Conservation (phyloP, 176 grass and related monocot species). For the Ampelocalamus luodianensis region DNA sequence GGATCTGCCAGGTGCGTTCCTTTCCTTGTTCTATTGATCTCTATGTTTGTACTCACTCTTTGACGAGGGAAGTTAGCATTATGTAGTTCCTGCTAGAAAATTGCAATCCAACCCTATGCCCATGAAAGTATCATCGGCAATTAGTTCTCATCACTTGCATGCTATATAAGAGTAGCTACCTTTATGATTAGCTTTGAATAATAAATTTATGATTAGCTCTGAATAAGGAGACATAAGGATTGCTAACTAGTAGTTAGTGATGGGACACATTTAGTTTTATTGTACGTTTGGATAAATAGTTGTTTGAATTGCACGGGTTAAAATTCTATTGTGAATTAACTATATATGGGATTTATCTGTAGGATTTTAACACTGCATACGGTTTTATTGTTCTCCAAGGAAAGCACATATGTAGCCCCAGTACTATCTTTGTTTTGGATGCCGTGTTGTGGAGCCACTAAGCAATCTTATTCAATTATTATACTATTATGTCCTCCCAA, state of each 20-base stretch:
- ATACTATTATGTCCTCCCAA: constrained; percentile 30
- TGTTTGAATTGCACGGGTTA: constrained; percentile 3
- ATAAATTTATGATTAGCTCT: background rate
- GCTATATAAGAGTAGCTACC: background rate
- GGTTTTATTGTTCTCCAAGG: constrained; percentile 38
- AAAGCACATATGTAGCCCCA: constrained; percentile 35
- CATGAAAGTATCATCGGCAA: background rate
- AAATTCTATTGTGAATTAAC: constrained; percentile 8
- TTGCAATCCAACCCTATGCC: constrained; percentile 30
- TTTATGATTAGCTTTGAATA: background rate
- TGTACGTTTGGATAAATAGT: background rate
- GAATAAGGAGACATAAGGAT: background rate
- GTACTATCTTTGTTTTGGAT: constrained; percentile 44
- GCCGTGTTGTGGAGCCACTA: constrained; percentile 21
- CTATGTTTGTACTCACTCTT: constrained; percentile 20
- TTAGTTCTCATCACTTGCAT: background rate
- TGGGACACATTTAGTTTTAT: background rate
- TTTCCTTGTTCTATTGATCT: constrained; percentile 14
- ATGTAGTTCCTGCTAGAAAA: background rate
- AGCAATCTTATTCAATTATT: constrained; percentile 59
- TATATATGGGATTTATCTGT: background rate
- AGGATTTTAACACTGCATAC: constrained; percentile 19
- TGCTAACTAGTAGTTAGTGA: background rate
- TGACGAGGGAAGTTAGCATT: constrained; percentile 11
- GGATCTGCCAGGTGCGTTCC: constrained; percentile 79